phyloP scores from a whole-genome alignment of 176 grass and related monocot genomes.

The Carex pumila region DNA sequence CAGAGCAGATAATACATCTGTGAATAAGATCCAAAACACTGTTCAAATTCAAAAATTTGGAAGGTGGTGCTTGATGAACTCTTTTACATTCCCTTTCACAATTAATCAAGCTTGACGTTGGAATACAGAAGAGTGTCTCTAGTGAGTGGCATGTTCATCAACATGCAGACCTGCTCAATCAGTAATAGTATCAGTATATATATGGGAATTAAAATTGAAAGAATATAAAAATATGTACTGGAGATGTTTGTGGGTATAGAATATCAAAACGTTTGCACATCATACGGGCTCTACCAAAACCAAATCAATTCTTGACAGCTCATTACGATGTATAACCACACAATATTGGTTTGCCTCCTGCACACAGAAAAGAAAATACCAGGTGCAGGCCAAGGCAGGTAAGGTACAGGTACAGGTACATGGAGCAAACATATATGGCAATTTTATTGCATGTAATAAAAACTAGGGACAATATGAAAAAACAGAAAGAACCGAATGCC shows the following conservation, averaged over 20 bases:
- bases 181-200: constrained; percentile 10
- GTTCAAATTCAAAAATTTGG: neutral
- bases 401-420: neutral
- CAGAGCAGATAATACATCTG: neutral
- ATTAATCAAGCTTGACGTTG: constrained; percentile 89
- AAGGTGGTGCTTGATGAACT: constrained; percentile 3
- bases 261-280: neutral
- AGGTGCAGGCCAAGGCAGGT: neutral
- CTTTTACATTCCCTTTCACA: neutral
- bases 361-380: neutral
- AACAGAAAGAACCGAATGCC: constrained; percentile 4
- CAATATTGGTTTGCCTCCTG: neutral
- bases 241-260: neutral
- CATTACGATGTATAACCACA: neutral
- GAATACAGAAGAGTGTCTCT: constrained; percentile 92
- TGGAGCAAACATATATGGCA: neutral
- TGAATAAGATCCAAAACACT: neutral
- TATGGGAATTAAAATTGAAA: neutral
- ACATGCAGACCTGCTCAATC: constrained; percentile 60
- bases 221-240: neutral
- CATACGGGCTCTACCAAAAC: neutral
- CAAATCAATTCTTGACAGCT: neutral
- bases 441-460: neutral
- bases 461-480: neutral
- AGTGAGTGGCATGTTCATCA: constrained; percentile 82